Evolutionary conservation across 202 grass and related monocot species (phyloP).

Genomic region (Hordeum pubiflorum): DNA sequence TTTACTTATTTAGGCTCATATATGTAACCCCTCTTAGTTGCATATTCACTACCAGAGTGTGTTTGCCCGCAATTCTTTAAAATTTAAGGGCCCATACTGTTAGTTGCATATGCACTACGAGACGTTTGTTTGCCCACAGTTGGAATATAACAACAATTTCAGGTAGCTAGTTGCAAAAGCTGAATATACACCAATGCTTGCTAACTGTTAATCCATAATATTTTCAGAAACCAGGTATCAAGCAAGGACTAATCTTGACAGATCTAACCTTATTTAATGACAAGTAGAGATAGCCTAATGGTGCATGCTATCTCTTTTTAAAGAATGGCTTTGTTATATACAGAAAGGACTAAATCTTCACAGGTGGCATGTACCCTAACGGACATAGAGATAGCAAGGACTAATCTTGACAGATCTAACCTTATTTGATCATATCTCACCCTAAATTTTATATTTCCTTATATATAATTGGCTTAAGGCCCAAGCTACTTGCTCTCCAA

Average conservation of each 20-base stretch:
- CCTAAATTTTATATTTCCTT: neutral
- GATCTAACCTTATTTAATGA: neutral
- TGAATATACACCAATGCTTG: neutral
- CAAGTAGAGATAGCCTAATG: neutral
- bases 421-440: neutral
- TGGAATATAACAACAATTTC: neutral
- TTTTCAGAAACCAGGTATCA: neutral
- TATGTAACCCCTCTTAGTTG: neutral
- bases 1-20: neutral
- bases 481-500: neutral
- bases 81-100: neutral
- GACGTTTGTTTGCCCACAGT: neutral
- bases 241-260: neutral
- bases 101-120: constrained; percentile 7
- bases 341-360: neutral
- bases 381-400: neutral
- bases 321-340: neutral
- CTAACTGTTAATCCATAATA: neutral
- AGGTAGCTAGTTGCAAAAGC: constrained; percentile 5
- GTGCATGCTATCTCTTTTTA: neutral
- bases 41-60: constrained; percentile 3
- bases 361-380: neutral
- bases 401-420: neutral
- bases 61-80: neutral
- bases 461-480: neutral